Conservation (phyloP, 1,139 yeast species). For the Eremothecium sinecaudum region DNA sequence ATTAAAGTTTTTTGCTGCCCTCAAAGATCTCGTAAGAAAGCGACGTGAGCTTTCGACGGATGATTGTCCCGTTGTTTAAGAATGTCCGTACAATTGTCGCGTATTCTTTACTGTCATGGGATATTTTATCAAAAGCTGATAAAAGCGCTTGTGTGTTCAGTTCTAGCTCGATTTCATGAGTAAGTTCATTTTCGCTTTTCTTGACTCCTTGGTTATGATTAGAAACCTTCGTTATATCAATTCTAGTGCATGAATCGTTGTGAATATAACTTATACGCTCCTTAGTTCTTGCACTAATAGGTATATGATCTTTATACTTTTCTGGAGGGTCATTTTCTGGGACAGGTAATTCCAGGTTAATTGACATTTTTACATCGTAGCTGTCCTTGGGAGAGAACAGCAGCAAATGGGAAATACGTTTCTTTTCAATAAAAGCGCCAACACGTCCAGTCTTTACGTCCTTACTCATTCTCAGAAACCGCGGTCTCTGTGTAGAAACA, state of each 20-base stretch:
- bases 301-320: conserved; percentile 40
- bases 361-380: conserved; percentile 66
- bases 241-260: conserved; percentile 56
- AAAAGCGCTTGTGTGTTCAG: conserved; percentile 56
- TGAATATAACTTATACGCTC: conserved; percentile 57
- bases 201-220: conserved; percentile 41
- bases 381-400: conserved; percentile 68
- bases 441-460: conserved; percentile 61
- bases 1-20: conserved; percentile 26
- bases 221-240: conserved; percentile 59
- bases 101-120: conserved; percentile 49
- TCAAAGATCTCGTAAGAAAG: conserved; percentile 30
- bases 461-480: conserved; percentile 52
- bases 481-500: conserved; percentile 40
- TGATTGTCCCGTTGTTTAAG: conserved; percentile 56
- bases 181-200: conserved; percentile 33
- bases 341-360: conserved; percentile 65
- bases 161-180: conserved; percentile 62
- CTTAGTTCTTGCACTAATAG: conserved; percentile 50
- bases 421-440: conserved; percentile 60
- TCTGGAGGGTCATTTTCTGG: conserved; percentile 46
- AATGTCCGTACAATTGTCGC: conserved; percentile 66
- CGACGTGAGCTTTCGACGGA: conserved; percentile 36
- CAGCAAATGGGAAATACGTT: conserved; percentile 59
- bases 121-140: conserved; percentile 46